phyloP scores from a whole-genome alignment of 1,284 basidiomycete genomes.

The Trichosporon ovoides region DNA sequence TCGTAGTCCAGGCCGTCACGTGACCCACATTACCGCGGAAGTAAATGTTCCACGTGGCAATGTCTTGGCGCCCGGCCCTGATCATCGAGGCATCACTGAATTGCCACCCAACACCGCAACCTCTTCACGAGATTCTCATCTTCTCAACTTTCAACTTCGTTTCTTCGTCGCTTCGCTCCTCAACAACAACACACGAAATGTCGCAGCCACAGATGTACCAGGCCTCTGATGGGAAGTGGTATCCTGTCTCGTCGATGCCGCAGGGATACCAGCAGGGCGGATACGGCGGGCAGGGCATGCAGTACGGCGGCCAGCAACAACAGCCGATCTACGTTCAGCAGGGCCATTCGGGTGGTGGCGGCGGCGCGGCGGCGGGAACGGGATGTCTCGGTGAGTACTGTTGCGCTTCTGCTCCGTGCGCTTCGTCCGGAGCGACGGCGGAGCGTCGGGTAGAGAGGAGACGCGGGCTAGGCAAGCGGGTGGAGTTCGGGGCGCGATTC shows the following conservation, averaged over 20 bases:
- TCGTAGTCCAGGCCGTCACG: no score
- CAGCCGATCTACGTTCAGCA: slow-evolving; percentile 23
- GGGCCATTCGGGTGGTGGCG: slow-evolving; percentile 13
- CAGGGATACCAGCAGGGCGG: slow-evolving; percentile 8
- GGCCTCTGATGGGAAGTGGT: slow-evolving; percentile 24
- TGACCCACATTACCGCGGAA: not conserved
- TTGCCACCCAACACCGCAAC: not conserved
- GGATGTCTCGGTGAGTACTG: not conserved
- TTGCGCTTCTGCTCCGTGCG: no score
- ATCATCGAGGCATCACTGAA: not conserved
- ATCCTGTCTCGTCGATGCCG: slow-evolving; percentile 19
- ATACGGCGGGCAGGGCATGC: slow-evolving; percentile 6
- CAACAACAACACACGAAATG: not conserved
- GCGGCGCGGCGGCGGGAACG: slow-evolving; percentile 9
- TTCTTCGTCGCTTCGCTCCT: no score
- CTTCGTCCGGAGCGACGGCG: no score
- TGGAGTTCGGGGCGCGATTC: not conserved
- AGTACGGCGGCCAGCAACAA: slow-evolving; percentile 13
- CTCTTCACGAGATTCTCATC: not conserved
- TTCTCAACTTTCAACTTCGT: no score
- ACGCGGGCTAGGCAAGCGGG: not conserved
- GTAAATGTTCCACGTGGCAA: not conserved
- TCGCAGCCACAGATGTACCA: slow-evolving; percentile 15
- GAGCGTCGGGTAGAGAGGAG: not conserved
- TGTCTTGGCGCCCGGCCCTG: no score